These are phyloP conservation scores for Colletotrichum coccodes DNA, from an alignment of 2,329 filamentous ascomycete genomes.

Conservation along the genomic window DNA sequence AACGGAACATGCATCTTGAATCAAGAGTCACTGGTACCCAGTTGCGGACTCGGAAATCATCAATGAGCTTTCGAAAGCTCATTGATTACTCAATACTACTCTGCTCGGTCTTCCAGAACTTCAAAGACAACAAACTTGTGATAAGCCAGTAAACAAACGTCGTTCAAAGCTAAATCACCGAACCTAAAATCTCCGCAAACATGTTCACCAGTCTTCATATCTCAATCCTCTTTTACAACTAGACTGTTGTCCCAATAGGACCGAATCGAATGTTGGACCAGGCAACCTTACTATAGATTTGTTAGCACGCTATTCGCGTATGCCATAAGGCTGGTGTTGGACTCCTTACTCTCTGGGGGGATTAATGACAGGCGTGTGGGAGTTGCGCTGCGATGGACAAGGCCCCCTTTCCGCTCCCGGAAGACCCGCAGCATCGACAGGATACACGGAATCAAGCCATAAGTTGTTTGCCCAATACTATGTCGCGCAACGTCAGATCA, in stretches of 20 bases:
- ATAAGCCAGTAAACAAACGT: too few relatives aligned
- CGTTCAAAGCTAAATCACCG: too few relatives aligned
- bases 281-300: constrained; percentile 45
- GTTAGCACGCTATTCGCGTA: not conserved
- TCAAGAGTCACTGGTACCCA: too few relatives aligned
- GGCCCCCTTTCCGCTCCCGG: constrained; percentile 8
- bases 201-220: not conserved
- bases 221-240: not conserved
- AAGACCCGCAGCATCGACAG: not conserved
- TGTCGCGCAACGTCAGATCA: not conserved
- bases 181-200: not conserved
- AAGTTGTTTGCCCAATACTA: constrained; percentile 19
- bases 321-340: not conserved
- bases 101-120: too few relatives aligned
- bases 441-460: constrained; percentile 26
- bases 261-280: constrained; percentile 62
- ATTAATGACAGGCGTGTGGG: too few relatives aligned
- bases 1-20: too few relatives aligned
- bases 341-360: too few relatives aligned
- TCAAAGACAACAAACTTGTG: too few relatives aligned
- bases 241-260: constrained; percentile 53
- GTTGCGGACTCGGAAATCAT: too few relatives aligned
- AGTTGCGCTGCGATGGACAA: too few relatives aligned
- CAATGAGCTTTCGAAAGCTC: too few relatives aligned
- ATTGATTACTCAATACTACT: too few relatives aligned